Conservation (phyloP, 805 yeast species). For the Yarrowia keelungensis region DNA sequence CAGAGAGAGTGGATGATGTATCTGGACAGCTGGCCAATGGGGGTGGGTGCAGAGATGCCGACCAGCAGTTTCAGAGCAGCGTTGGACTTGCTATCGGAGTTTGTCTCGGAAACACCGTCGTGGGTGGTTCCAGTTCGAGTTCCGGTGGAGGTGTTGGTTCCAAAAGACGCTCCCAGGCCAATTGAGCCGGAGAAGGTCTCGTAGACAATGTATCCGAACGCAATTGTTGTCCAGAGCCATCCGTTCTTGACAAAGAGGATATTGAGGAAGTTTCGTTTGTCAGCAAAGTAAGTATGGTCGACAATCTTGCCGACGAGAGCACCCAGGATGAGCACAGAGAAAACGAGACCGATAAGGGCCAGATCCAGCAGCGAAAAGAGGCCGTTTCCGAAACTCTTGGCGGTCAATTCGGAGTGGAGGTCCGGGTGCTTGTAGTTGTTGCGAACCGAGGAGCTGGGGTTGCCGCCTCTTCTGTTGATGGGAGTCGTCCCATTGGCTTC, state of each 20-base stretch:
- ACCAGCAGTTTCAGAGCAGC: conserved; percentile 31
- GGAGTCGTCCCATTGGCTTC: conserved; percentile 26
- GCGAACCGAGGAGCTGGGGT: conserved; percentile 7
- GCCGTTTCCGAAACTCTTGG: conserved; percentile 46
- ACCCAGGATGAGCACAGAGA: conserved; percentile 24
- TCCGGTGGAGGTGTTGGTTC: conserved; percentile 24
- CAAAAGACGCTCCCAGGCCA: conserved; percentile 24
- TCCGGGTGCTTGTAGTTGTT: conserved; percentile 41
- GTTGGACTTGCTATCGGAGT: conserved; percentile 34
- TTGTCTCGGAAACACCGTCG: conserved; percentile 17
- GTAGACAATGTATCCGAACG: conserved; percentile 44
- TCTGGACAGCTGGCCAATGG: conserved; percentile 46
- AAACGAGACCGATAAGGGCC: conserved; percentile 14
- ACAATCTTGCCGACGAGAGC: conserved; percentile 25
- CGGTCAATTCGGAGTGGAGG: conserved; percentile 43
- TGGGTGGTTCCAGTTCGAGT: conserved; percentile 30
- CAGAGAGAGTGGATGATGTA: conserved; percentile 67
- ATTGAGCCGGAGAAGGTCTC: conserved; percentile 19
- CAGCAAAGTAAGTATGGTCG: conserved; percentile 48
- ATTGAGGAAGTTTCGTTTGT: conserved; percentile 74
- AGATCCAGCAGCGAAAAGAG: conserved; percentile 38
- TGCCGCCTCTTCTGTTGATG: conserved; percentile 15
- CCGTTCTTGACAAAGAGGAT: conserved; percentile 82
- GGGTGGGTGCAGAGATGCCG: conserved; percentile 34
- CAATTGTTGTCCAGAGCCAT: conserved; percentile 85